phyloP scores from a whole-genome alignment of 306 rosid genomes.

The Fagus sylvatica region DNA sequence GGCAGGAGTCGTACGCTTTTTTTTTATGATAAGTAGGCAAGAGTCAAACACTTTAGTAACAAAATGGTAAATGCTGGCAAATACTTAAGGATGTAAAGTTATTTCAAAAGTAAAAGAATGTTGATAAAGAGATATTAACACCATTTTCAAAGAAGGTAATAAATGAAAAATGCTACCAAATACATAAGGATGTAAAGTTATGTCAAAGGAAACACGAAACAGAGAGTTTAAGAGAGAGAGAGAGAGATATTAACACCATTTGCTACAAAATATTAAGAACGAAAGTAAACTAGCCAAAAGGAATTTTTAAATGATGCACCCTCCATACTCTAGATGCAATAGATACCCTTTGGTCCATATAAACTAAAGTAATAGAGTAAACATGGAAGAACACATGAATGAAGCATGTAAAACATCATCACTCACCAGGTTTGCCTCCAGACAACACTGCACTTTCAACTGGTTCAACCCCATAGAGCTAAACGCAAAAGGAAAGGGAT shows the following conservation, averaged over 20 bases:
- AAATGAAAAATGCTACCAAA: background rate
- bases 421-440: conserved; percentile 92
- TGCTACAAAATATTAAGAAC: background rate
- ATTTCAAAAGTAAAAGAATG: background rate
- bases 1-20: background rate
- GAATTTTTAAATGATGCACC: background rate
- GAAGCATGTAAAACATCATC: background rate
- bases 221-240: background rate
- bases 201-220: background rate
- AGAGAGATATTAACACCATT: background rate
- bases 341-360: background rate
- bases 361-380: background rate
- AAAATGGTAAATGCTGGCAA: background rate
- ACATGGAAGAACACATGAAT: background rate
- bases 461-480: conserved; percentile 89
- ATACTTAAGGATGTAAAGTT: background rate
- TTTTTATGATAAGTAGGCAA: no score
- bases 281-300: background rate
- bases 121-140: background rate
- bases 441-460: conserved; percentile 84
- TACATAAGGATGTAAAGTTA: background rate
- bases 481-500: background rate
- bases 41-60: no score
- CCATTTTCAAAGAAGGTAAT: background rate
- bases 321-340: background rate